A percentile compares a stretch with the other conserved stretches of the same genome.
phyloP scores from a whole-genome alignment of 805 yeast genomes.

The Nakazawaea ambrosiae region DNA sequence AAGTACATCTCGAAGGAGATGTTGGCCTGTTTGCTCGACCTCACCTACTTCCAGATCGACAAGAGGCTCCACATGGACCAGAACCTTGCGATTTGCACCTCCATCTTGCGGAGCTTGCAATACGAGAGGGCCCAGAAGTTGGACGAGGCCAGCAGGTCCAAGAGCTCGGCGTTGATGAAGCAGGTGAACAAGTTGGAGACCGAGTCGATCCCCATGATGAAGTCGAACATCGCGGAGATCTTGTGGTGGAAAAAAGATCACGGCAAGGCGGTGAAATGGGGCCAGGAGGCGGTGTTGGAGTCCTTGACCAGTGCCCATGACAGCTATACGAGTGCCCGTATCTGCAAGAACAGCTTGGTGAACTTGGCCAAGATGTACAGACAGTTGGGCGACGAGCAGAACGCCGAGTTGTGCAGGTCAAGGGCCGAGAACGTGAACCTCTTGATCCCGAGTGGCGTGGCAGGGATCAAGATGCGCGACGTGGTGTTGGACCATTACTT shows the following conservation, averaged over 20 bases:
- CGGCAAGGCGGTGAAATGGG: slow-evolving; percentile 31
- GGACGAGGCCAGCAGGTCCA: slow-evolving; percentile 9
- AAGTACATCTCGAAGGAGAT: slow-evolving; percentile 16
- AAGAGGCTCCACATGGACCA: slow-evolving; percentile 17
- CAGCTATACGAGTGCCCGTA: slow-evolving; percentile 29
- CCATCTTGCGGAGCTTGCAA: slow-evolving; percentile 24
- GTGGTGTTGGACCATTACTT: slow-evolving; percentile 26
- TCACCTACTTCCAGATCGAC: slow-evolving; percentile 22
- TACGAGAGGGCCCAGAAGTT: slow-evolving; percentile 9
- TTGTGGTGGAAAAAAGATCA: slow-evolving; percentile 28
- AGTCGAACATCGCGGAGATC: slow-evolving; percentile 35
- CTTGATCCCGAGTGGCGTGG: slow-evolving; percentile 21
- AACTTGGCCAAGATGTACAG: slow-evolving; percentile 29
- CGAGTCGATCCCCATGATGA: slow-evolving; percentile 29
- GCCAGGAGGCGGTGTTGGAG: slow-evolving; percentile 29
- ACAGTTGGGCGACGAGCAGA: slow-evolving; percentile 21
- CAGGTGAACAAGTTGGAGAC: slow-evolving; percentile 19
- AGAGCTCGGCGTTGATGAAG: slow-evolving; percentile 10
- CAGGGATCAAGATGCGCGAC: slow-evolving; percentile 20
- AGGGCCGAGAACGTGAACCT: slow-evolving; percentile 21
- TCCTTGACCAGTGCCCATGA: slow-evolving; percentile 23
- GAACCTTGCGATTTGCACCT: slow-evolving; percentile 29
- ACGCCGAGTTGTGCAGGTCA: slow-evolving; percentile 17
- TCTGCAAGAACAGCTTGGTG: slow-evolving; percentile 28
- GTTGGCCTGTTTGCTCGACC: slow-evolving; percentile 23